Conservation (phyloP, 352 stramenopile genomes). For the Globisporangium takayamanum region DNA sequence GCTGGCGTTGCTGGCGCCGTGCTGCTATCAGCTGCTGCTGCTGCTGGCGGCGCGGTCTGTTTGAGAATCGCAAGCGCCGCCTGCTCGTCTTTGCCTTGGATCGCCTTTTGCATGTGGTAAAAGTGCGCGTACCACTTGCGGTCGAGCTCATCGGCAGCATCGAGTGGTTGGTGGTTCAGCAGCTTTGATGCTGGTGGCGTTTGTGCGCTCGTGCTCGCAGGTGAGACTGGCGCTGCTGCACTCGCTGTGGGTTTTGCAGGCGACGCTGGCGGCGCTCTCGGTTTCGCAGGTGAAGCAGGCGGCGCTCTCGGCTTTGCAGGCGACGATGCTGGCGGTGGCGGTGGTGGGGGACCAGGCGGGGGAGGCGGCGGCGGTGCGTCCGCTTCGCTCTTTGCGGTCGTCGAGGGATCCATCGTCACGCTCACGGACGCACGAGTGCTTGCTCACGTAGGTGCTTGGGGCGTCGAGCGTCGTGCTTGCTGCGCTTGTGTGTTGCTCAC, state of each 20-base stretch:
- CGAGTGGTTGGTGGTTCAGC: constrained; percentile 64
- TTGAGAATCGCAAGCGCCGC: constrained; percentile 52
- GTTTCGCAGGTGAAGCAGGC: not conserved
- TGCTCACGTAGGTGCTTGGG: too few relatives aligned
- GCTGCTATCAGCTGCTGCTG: not conserved
- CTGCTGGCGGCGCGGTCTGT: constrained; percentile 17
- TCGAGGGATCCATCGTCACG: not conserved
- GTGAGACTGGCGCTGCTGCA: constrained; percentile 9
- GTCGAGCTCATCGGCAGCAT: constrained; percentile 70
- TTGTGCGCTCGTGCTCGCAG: constrained; percentile 15
- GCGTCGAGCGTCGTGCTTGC: too few relatives aligned
- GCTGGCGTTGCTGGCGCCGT: constrained; percentile 10
- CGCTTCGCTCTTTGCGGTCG: not conserved
- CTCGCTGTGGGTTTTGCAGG: constrained; percentile 7
- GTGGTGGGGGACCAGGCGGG: constrained; percentile 25
- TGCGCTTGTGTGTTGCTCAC: too few relatives aligned
- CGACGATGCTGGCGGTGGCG: constrained; percentile 15
- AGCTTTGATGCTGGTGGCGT: constrained; percentile 61
- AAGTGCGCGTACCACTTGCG: constrained; percentile 85
- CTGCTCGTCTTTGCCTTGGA: constrained; percentile 65
- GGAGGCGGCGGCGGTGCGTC: constrained; percentile 28
- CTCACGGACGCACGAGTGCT: too few relatives aligned
- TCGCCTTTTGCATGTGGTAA: constrained; percentile 80
- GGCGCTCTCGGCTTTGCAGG: constrained; percentile 13
- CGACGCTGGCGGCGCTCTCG: not conserved